Base-by-base conservation (phyloP, 768 basidiomycete genomes). In the Paxillus rubicundulus region DNA sequence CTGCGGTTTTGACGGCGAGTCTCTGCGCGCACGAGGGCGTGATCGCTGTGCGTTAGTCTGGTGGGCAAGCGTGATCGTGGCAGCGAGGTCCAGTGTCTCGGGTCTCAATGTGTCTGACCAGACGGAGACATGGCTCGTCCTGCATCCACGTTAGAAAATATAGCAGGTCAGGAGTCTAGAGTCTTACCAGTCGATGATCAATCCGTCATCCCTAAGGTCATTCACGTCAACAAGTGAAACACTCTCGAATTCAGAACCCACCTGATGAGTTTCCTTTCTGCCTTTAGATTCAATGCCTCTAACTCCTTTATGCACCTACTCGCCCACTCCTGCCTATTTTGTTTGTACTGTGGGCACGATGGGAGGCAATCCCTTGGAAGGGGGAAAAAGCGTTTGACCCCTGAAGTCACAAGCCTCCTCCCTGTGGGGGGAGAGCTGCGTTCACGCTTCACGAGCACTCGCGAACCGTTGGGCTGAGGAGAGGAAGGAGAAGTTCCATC, bases 81-180 rank as follows among this genome's bases (percentile, higher is more conserved):
- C 53, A 34, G 63, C 69, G 24, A 70, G 69, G 42, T 67, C 65
- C 17, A 53, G 53, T 0, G 58, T 24, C n/a, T 49, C 54, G 7
- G 68, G 68, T 51, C 54, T 56, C 43, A 68, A 50, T 0, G 68
- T 66, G 51, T 70, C 67, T 45, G 68, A 63, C 66, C 66, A 63
- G 42, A 72, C 66, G 4, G 70, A 61, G 12, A 67, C 57, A 6
- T 54, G 27, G 34, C 68, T 70, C 43, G 20, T 64, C 68, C 70
- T 72, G 48, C 14, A 10, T 28, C 27, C 18, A 14, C 16, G 21
- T 61, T 49, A 55, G 37, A 24, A 50, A 32, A 28, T 5, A 16
- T 16, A n/a, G 4, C 0, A 16, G 5, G 13, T 36, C 40, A 44
- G 14, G 33, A 3, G 28, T 24, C 2, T 27, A 8, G 32, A 21